Evolutionary conservation across 225 moss, liverwort and hornwort genomes (phyloP), one percentile per base, ranked within the genome.

Genomic region (Antitrichia curtipendula): DNA sequence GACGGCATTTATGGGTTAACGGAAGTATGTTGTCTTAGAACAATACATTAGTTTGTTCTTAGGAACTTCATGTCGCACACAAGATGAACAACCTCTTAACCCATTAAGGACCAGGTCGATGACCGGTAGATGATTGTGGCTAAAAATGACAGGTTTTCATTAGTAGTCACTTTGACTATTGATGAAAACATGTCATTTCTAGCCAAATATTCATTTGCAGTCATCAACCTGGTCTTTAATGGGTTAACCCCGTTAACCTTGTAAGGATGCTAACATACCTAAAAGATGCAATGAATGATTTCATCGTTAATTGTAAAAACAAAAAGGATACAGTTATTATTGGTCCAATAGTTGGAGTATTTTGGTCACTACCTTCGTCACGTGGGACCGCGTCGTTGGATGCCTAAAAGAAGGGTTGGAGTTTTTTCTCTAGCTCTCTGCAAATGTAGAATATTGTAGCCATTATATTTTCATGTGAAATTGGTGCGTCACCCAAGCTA

Each of bases 201-300:
- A n/a, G n/a, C n/a, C n/a, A n/a, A n/a, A n/a, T n/a, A n/a, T n/a
- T n/a, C n/a, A n/a, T n/a, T n/a, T n/a, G n/a, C n/a, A n/a, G n/a
- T n/a, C n/a, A n/a, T n/a, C n/a, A n/a, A n/a, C n/a, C n/a, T n/a
- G n/a, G n/a, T n/a, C n/a, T n/a, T n/a, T n/a, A n/a, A n/a, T n/a
- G n/a, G n/a, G n/a, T n/a, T n/a, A n/a, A n/a, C n/a, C n/a, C n/a
- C n/a, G n/a, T 23, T 23, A 38, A 4, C 1, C 23, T 2, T 0
- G 2, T 20, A 11, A 9, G 0, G 6, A 22, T 12, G n/a, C 3
- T 66, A n/a, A 1, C 1, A n/a, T 0, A 21, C 2, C 4, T 12
- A 66, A 66, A 22, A 66, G 21, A 10, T n/a, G 12, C 2, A 4
- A n/a, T n/a, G 12, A 19, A 66, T 66, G n/a, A n/a, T 22, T 22